Base-by-base conservation (phyloP, 352 stramenopile species). In the Phytophthora podocarpi region DNA sequence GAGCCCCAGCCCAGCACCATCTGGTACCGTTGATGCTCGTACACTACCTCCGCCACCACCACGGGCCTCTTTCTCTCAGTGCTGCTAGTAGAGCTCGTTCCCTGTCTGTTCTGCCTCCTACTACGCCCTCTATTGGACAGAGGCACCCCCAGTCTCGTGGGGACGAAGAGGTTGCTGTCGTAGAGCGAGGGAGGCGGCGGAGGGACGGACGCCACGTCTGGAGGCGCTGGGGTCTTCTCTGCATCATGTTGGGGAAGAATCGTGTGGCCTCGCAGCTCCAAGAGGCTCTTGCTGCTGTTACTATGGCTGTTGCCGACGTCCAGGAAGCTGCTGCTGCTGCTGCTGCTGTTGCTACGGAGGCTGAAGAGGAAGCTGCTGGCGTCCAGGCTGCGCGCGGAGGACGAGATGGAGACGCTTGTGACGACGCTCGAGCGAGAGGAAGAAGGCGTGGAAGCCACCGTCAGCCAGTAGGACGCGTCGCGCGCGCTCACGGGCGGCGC, bases 1-100 rank as follows among this genome's bases (percentile, higher is more conserved):
- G 80, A 77, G n/a, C 83, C 83, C 83, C 83, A 92, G 18, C 83
- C 78, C 13, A 92, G 66, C 30, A 92, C 64, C 35, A 78, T 66
- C 42, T 92, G 83, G 46, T 89, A 89, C 12, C 83, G 75, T 55
- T 92, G 80, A 49, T 90, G 68, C 56, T 92, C 83, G 50, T 72
- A 89, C 30, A 92, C 76, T 67, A 87, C 72, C 46, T 90, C 80
- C 0, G 72, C 53, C 24, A 70, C 62, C 2, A 83, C 31, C 4
- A 72, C 30, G 1, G 46, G 59, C 18, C 30, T 59, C 26, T 70
- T 66, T 2, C 28, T 47, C 23, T 59, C 54, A 32, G 45, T 23
- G 11, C 24, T 24, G 15, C 9, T 15, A 12, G n/a, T 40, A 5
- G 16, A 13, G 8, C n/a, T 24, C 8, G 1, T 8, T 30, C 18